Percentiles rank a stretch among this genome's conserved stretches.
phyloP scores from a whole-genome alignment of 768 basidiomycete genomes.

The Leccinum disarticulatum region DNA sequence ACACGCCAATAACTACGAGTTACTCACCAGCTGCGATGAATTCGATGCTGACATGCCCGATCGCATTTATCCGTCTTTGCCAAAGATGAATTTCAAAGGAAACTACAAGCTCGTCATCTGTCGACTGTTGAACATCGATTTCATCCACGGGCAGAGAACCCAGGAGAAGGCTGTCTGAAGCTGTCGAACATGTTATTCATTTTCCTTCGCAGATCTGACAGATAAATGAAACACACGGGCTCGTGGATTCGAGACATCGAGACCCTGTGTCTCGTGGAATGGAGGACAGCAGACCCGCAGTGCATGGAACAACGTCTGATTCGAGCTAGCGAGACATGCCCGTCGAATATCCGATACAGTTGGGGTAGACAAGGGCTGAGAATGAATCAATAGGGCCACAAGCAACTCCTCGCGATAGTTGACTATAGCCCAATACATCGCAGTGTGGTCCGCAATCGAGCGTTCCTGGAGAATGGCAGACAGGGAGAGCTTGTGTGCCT shows the following conservation, averaged over 20 bases:
- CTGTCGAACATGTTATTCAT: constrained; percentile 9
- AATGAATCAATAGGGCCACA: constrained; percentile 52
- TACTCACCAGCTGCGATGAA: constrained; percentile 51
- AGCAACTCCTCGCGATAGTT: constrained; percentile 42
- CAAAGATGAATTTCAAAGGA: constrained; percentile 56
- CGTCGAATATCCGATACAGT: constrained; percentile 63
- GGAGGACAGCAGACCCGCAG: constrained; percentile 24
- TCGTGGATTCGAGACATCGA: constrained; percentile 13
- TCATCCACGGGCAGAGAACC: constrained; percentile 48
- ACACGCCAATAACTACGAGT: neutral
- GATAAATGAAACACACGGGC: constrained; percentile 27
- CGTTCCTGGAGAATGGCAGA: constrained; percentile 28
- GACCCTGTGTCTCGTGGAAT: constrained; percentile 24
- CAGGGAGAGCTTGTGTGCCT: constrained; percentile 44
- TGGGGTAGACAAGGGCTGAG: constrained; percentile 38
- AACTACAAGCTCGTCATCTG: constrained; percentile 47
- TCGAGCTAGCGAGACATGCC: constrained; percentile 51
- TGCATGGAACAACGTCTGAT: constrained; percentile 31
- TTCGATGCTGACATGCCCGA: constrained; percentile 52
- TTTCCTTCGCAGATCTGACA: neutral
- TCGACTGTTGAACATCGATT: constrained; percentile 48
- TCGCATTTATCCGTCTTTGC: constrained; percentile 68
- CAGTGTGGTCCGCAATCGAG: constrained; percentile 24
- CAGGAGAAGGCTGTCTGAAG: constrained; percentile 40
- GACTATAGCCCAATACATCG: constrained; percentile 34